Base-by-base conservation (phyloP, 2,329 filamentous ascomycete species). In the Cercospora beticola region DNA sequence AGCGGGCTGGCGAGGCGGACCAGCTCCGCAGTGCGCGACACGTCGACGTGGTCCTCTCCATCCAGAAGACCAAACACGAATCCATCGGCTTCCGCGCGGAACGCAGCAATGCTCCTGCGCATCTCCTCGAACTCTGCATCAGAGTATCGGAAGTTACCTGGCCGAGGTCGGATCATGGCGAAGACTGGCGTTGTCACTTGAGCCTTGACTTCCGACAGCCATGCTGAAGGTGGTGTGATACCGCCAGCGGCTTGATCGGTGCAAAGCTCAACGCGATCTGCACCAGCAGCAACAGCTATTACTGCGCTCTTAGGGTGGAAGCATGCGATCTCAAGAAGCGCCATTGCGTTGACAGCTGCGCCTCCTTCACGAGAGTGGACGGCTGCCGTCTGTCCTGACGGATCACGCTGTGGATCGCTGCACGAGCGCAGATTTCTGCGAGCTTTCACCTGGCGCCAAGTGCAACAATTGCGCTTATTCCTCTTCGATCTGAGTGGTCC, bases 51-150 rank as follows among this genome's bases (percentile, higher is more conserved):
- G 1, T 66, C 46, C 6, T 74, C 59, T 0, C 30, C 23, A 23
- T 77, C 74, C 31, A 87, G 73, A 31, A 86, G 79, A 0, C 86
- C 85, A 69, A 87, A 85, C 0, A 87, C 85, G 68, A 86, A 86
- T 0, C 85, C 85, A 70, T 81, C 78, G 0, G 81, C 82, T 1
- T 49, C 16, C 1, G 68, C 30, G 26, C 79, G 80, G 67, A 84
- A 80, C 0, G 26, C 40, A 6, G 69, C 18, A 3, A 87, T 78
- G 0, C 79, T 78, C 0, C 65, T 52, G 43, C 80, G 79, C 85
- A 87, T 87, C 5, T 66, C 26, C 2, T 76, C 71, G 28, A 83
- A 82, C 26, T 86, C 84, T 0, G 66, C 31, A 0, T 76, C 61
- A 0, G 76, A 75, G 67, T 86, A 86, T 7, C 72, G 68, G 70